Base-by-base conservation (phyloP, 768 basidiomycete species). In the Mycena vitilis region DNA sequence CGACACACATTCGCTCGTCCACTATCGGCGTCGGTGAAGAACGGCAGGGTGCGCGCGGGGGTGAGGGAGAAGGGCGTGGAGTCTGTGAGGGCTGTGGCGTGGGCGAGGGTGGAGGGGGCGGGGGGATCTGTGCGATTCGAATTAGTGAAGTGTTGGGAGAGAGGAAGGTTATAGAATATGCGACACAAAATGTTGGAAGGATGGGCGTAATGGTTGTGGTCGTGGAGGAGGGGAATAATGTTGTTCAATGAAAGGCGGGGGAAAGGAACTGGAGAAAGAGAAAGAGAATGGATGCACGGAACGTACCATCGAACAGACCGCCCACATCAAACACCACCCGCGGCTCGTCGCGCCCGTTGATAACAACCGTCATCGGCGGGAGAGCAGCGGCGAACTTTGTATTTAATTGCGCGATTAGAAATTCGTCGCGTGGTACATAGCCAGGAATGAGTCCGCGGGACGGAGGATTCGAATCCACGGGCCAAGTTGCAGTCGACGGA, bases 271-370 rank as follows among this genome's bases (percentile, higher is more conserved):
- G 37, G 16, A 15, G 47, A 20, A 34, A 8, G 15, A n/a, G 25
- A 57, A 10, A 13, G 8, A 13, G 18, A 23, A 8, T 13, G 4
- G n/a, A 64, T 38, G 52, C 55, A 40, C 38, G n/a, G n/a, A n/a
- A n/a, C 48, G 11, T 30, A 12, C 9, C 30, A 30, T 54, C 57
- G 38, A 69, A 60, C 8, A 69, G 25, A 30, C 52, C 25, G 34
- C 8, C 54, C 22, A 62, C 47, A 45, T 73, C 64, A 36, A 71
- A 73, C 2, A 68, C 63, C 25, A 73, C 69, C 38, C 72, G 69
- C 23, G 72, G 72, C 57, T 73, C 69, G 65, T 73, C 72, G 56
- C 72, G 68, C 0, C 66, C 72, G 55, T 71, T 71, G 48, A 73
- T 53, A 38, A 73, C 36, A 16, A 73, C 60, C 11, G 62, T 67